Evolutionary conservation across 805 yeast genomes (phyloP), one percentile per base, ranked within the genome.

Genomic region (Pichia sporocuriosa): DNA sequence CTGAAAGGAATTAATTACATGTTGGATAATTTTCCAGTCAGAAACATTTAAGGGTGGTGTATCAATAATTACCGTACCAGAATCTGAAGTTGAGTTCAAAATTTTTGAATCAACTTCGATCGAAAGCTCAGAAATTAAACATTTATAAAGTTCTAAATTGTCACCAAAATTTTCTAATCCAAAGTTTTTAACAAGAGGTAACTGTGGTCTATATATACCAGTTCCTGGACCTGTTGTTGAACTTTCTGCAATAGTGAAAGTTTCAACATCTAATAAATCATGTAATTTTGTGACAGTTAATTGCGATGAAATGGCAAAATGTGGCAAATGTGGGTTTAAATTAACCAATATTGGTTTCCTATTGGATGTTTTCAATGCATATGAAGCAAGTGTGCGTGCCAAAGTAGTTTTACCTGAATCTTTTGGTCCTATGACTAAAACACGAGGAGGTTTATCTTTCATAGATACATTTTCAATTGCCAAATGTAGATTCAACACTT

Each of bases 281-380:
- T 88, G 79, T 12, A 89, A 70, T 0, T 95, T 84, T 0, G 94
- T 81, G 0, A 96, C 96, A 0, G 88, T 71, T 5, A 93, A 47
- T 4, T 87, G 75, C 1, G 98, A 97, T 0, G 97, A 97, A 9
- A 84, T 68, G 0, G 55, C 58, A 48, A 63, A 60, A 45, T 67
- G 71, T 24, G 74, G 58, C 35, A 73, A 77, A 21, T 61, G 58
- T 2, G 97, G 95, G 56, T 89, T 84, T 42, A 89, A 59, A 54
- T 88, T 89, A 13, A 90, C 85, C 28, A 81, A 65, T 43, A 88
- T 53, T 1, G 97, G 97, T 24, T 60, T 54, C 39, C 73, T 57
- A 6, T 44, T 40, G 5, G 34, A 31, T 72, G 75, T 70, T 56
- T 85, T 85, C 39, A 76, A 72, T 0, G 95, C 89, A 57, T 93